A percentile compares a stretch with the other conserved stretches of the same genome.
Evolutionary conservation across 2,329 filamentous ascomycete genomes (phyloP).

Genomic region (Fusarium nisikadoi): DNA sequence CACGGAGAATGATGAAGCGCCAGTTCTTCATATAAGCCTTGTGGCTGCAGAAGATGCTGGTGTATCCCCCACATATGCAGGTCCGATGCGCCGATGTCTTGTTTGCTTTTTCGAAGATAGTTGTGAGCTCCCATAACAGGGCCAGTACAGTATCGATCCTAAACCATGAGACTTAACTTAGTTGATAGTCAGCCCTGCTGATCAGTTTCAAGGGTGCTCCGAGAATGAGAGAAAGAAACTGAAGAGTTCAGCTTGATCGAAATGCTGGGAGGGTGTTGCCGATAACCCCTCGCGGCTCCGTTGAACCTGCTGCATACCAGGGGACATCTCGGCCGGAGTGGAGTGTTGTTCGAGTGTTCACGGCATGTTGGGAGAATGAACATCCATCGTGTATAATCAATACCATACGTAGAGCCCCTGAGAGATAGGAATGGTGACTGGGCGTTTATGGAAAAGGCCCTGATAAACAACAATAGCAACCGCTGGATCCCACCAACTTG

Average conservation of each 20-base stretch:
- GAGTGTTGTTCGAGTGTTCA: constrained; percentile 25
- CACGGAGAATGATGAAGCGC: constrained; percentile 14
- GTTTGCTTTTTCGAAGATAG: constrained; percentile 8
- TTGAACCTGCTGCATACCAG: constrained; percentile 5
- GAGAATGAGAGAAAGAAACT: neutral
- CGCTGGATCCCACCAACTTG: neutral
- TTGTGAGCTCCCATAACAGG: neutral
- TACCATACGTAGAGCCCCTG: constrained; percentile 3
- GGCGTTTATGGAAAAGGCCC: neutral
- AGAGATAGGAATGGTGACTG: neutral
- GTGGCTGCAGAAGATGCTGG: constrained; percentile 22
- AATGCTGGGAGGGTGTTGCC: constrained; percentile 7
- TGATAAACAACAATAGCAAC: neutral
- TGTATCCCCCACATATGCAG: constrained; percentile 36
- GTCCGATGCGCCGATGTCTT: constrained; percentile 21
- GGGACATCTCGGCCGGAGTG: constrained; percentile 29
- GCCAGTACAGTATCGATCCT: neutral
- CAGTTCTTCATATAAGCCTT: constrained; percentile 25
- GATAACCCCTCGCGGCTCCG: constrained; percentile 20
- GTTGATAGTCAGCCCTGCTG: neutral
- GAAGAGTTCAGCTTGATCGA: constrained; percentile 11
- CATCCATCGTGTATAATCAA: constrained; percentile 7
- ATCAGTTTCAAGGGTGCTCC: neutral
- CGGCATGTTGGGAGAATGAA: constrained; percentile 31
- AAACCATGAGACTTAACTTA: neutral